Conservation (phyloP, 148 eudicot genomes). For the Persicaria tinctoria region DNA sequence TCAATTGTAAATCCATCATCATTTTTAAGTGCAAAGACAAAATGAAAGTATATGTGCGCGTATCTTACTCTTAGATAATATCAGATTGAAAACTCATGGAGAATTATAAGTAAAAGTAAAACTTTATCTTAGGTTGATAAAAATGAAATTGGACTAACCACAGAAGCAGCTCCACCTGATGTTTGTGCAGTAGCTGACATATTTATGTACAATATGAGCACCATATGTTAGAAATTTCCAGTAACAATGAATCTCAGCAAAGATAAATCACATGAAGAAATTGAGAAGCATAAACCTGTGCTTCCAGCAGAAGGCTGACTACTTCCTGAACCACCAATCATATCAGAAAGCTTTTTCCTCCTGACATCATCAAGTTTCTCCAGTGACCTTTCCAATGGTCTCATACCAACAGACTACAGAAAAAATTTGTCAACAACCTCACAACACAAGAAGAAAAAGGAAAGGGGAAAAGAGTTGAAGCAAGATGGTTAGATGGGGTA, state of each 20-base stretch:
- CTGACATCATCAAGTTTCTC: slow-evolving; percentile 98
- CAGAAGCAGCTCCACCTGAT: slow-evolving; percentile 49
- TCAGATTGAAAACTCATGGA: neutral
- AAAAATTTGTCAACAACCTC: neutral
- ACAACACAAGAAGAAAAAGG: no score
- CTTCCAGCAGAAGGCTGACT: slow-evolving; percentile 36
- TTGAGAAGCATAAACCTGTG: slow-evolving; percentile 47
- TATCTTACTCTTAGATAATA: neutral
- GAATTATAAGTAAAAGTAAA: neutral
- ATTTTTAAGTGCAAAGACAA: neutral
- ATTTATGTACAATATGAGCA: slow-evolving; percentile 1
- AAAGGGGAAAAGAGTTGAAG: no score
- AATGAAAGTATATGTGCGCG: neutral
- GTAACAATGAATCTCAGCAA: neutral
- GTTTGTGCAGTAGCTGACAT: slow-evolving; percentile 43
- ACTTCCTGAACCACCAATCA: slow-evolving; percentile 75
- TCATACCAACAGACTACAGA: slow-evolving; percentile 86
- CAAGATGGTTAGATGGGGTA: no score
- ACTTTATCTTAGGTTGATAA: neutral
- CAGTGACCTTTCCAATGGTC: slow-evolving; percentile 93
- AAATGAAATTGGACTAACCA: slow-evolving; percentile 40
- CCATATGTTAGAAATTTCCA: slow-evolving; percentile 10
- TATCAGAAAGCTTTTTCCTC: slow-evolving; percentile 84
- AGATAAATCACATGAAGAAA: neutral
- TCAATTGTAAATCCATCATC: neutral